Evolutionary conservation across 78 protist genomes (phyloP), one percentile per base, ranked within the genome.

Genomic region (Ministeria vibrans): DNA sequence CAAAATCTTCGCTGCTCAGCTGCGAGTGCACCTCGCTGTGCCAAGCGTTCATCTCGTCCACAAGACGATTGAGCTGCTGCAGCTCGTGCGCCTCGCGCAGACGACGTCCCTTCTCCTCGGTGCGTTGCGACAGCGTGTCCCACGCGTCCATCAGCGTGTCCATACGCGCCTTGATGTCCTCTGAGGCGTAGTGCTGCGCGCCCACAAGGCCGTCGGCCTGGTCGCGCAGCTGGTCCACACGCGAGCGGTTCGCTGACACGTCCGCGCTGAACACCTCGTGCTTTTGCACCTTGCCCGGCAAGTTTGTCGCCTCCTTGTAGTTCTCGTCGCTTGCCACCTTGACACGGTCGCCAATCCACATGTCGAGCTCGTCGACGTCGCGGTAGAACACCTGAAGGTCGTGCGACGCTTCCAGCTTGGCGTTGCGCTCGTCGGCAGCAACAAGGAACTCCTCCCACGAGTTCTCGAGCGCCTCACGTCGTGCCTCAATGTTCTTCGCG

Each of bases 361-460:
- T n/a, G n/a, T n/a, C n/a, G n/a, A n/a, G n/a, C n/a, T n/a, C n/a
- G n/a, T n/a, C n/a, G n/a, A n/a, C n/a, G n/a, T n/a, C n/a, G n/a
- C n/a, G n/a, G n/a, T n/a, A n/a, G n/a, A n/a, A n/a, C n/a, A n/a
- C n/a, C n/a, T n/a, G n/a, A n/a, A n/a, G n/a, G n/a, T n/a, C n/a
- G n/a, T n/a, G n/a, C n/a, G n/a, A n/a, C n/a, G n/a, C n/a, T n/a
- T n/a, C n/a, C n/a, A n/a, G n/a, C 34, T 13, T 38, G 38, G 42
- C 79, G 18, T 81, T 79, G 69, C 77, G 64, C 55, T 49, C 43
- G 55, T 27, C 41, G 63, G 34, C 62, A 34, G 53, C 32, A 3
- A 20, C 39, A 22, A 20, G 45, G 32, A 81, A 27, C 51, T 81
- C 80, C 36, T 36, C n/a, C 80, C 70, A 42, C 36, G 6, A 20